phyloP scores from a whole-genome alignment of 768 basidiomycete genomes.

The Termitomyces sp. region DNA sequence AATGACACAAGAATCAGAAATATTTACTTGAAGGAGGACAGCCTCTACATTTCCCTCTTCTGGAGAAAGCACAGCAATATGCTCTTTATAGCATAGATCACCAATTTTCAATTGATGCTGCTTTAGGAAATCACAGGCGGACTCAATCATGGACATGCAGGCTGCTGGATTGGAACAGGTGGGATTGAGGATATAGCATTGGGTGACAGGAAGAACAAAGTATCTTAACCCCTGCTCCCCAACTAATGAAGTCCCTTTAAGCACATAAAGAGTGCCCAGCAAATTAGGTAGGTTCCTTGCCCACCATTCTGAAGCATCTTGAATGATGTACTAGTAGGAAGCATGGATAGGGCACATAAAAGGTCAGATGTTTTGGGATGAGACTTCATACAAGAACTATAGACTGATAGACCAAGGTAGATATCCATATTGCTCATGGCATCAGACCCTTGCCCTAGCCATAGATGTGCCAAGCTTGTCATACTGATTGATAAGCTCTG shows the following conservation, averaged over 20 bases:
- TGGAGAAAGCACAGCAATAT: background rate
- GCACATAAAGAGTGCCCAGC: constrained; percentile 3
- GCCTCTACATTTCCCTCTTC: background rate
- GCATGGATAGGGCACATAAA: constrained; percentile 14
- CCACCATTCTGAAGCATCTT: constrained; percentile 15
- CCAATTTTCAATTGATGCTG: constrained; percentile 13
- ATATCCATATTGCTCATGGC: constrained; percentile 7
- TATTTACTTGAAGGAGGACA: background rate
- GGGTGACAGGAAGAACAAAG: constrained; percentile 20
- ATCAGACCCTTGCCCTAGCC: constrained; percentile 7
- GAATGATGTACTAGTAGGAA: constrained; percentile 21
- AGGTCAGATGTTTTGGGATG: background rate
- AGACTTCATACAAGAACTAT: background rate
- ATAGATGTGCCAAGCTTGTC: background rate
- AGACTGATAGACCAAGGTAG: background rate
- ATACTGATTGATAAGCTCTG: constrained; percentile 4
- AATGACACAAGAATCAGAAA: background rate
- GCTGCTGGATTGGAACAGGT: constrained; percentile 7
- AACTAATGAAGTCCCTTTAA: constrained; percentile 8
- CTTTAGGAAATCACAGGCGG: constrained; percentile 15
- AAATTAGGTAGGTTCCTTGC: constrained; percentile 5
- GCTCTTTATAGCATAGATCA: constrained; percentile 8
- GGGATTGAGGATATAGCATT: constrained; percentile 16
- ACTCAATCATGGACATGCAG: constrained; percentile 7
- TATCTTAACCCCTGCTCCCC: constrained; percentile 1